Percentiles rank a stretch among this genome's conserved stretches.
phyloP scores from a whole-genome alignment of 1,284 basidiomycete genomes.

The Cryptococcus sp. region DNA sequence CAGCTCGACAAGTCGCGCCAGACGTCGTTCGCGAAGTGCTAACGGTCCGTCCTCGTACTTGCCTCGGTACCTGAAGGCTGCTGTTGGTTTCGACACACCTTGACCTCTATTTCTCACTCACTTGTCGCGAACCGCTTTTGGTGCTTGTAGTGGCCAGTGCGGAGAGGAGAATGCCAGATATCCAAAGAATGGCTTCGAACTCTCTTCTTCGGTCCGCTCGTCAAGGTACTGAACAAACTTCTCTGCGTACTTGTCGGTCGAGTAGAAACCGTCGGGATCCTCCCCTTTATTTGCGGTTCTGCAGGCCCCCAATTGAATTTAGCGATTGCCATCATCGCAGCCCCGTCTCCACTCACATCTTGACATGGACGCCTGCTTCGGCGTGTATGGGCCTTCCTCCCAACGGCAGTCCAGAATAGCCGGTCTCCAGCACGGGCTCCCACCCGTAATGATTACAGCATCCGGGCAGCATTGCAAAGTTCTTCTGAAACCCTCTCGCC shows the following conservation, averaged over 20 bases:
- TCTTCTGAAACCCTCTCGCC: slow-evolving; percentile 36
- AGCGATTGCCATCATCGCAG: neutral
- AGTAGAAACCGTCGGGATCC: slow-evolving; percentile 20
- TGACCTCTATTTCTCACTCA: slow-evolving; percentile 2
- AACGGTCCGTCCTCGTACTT: slow-evolving; percentile 38
- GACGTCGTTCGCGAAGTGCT: slow-evolving; percentile 27
- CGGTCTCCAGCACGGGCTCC: slow-evolving; percentile 5
- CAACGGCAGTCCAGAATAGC: neutral
- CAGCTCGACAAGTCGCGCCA: slow-evolving; percentile 27
- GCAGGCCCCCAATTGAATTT: neutral
- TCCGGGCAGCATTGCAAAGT: slow-evolving; percentile 35
- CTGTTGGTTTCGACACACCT: no score
- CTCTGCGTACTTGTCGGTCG: slow-evolving; percentile 26
- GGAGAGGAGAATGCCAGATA: slow-evolving; percentile 30
- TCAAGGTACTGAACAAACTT: slow-evolving; percentile 25
- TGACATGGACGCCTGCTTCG: slow-evolving; percentile 1
- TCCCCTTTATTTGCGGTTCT: slow-evolving; percentile 2
- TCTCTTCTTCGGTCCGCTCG: slow-evolving; percentile 14
- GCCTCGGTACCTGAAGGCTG: slow-evolving; percentile 16
- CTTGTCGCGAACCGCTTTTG: slow-evolving; percentile 23
- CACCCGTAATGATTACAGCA: slow-evolving; percentile 33
- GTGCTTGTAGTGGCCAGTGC: slow-evolving; percentile 32
- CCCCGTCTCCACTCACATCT: neutral
- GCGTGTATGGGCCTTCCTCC: slow-evolving; percentile 3
- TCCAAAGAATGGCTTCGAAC: slow-evolving; percentile 28